Percentiles rank a stretch among this genome's conserved stretches.
Conservation (phyloP, 202 grass and related monocot species). For the Tripidium arundinaceum region DNA sequence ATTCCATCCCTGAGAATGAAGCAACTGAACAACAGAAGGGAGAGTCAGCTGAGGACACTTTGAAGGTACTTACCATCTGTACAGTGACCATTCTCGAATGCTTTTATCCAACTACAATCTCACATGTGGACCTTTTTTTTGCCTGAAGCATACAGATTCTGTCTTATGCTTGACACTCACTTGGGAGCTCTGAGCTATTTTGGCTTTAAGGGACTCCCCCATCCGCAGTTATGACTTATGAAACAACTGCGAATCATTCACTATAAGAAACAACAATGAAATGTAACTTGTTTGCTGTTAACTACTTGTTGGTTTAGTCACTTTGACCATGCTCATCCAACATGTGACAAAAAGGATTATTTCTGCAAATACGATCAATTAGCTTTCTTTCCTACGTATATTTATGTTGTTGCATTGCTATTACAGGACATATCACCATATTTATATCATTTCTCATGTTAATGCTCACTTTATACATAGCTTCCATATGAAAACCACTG, state of each 20-base stretch:
- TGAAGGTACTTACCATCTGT: constrained; percentile 52
- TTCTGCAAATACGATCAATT: constrained; percentile 6
- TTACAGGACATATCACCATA: neutral
- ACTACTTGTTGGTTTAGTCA: neutral
- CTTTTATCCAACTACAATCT: neutral
- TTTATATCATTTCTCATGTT: neutral
- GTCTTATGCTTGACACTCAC: neutral
- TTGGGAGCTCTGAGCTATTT: neutral
- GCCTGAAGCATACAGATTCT: neutral
- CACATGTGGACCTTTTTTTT: constrained; percentile 8
- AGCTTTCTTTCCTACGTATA: neutral
- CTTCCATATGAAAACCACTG: neutral
- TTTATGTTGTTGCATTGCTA: neutral
- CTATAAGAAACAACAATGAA: neutral
- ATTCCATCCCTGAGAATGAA: constrained; percentile 78
- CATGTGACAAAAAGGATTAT: neutral
- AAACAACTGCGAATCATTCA: too few species aligned
- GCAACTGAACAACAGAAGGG: constrained; percentile 56
- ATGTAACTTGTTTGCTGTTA: too few species aligned
- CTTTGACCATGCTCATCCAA: neutral
- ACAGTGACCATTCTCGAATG: neutral
- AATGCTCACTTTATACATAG: neutral
- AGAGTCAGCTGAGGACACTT: constrained; percentile 28
- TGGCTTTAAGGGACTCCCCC: neutral
- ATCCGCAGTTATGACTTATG: too few species aligned